These are phyloP conservation scores for Chaetomiaceae sp. DNA, from an alignment of 2,329 filamentous ascomycete genomes.

Conservation along the genomic window DNA sequence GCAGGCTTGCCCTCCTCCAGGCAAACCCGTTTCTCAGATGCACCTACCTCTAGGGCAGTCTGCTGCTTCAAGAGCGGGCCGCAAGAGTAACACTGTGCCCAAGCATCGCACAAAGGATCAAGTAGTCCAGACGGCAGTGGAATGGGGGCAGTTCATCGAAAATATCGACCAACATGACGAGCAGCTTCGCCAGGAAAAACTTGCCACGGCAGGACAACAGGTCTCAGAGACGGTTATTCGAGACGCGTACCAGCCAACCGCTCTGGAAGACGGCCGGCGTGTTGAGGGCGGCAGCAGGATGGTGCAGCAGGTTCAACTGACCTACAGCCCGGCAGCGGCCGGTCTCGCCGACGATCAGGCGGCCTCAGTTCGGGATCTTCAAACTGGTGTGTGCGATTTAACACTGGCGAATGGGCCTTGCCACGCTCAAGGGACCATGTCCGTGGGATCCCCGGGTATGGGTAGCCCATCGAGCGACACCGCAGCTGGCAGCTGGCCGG, in stretches of 20 bases:
- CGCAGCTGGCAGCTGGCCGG: too few species aligned
- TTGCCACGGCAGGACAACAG: neutral
- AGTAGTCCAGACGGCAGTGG: neutral
- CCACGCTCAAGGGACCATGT: neutral
- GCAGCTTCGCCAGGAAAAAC: neutral
- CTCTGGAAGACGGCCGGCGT: conserved; percentile 10
- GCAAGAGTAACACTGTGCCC: neutral
- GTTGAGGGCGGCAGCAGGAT: neutral
- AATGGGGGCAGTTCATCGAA: neutral
- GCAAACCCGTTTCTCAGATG: neutral
- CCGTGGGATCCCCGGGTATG: too few species aligned
- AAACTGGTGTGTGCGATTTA: neutral
- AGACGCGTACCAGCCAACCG: conserved; percentile 18
- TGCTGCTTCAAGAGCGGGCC: neutral
- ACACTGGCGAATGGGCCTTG: neutral
- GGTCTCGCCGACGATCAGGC: neutral
- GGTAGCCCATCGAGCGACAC: too few species aligned
- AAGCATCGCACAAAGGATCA: neutral
- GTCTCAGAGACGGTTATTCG: neutral
- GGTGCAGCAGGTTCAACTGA: conserved; percentile 2
- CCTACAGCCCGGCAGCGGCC: neutral
- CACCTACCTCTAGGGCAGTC: neutral
- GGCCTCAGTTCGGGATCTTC: neutral
- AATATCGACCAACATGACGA: conserved; percentile 13
- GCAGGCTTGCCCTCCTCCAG: neutral